Evolutionary conservation across 208 protist genomes (phyloP), one percentile per base, ranked within the genome.

Genomic region (Leishmania turanica): DNA sequence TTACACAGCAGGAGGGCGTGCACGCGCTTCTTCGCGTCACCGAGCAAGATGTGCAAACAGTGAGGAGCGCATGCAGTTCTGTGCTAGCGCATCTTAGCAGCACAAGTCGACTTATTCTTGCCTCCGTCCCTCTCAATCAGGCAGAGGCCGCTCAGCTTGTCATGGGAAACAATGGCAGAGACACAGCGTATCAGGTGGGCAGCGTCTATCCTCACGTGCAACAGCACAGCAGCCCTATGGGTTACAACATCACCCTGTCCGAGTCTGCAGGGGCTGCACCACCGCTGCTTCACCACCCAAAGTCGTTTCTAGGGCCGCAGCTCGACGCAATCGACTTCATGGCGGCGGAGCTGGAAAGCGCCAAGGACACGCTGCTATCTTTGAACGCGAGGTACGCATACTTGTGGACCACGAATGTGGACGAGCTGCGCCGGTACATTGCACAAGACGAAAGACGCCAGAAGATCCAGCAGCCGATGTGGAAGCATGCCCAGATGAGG

Each of bases 391-490:
- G 62, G 34, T 86, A 87, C 51, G 87, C 84, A 40, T 93, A 85
- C 78, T 58, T 93, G 17, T 91, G 87, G 88, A 93, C 90, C 19
- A 88, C 83, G 5, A 75, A 92, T 42, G 75, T 90, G 47, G 75
- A 80, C 49, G 56, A 60, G 58, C 71, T 93, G 68, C 78, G 86
- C n/a, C 70, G 78, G n/a, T 90, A 83, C 72, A n/a, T 84, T 37
- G 81, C 79, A 47, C 77, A 83, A 45, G 80, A 79, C 13, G 80
- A 84, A 49, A 84, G 82, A 45, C 77, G 83, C 31, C 81, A 80
- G 13, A 72, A 71, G n/a, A 78, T 75, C 8, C 72, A 78, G 47
- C 82, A 83, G 58, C 76, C 83, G 1, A 71, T 87, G 69, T 77
- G 79, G 69, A 80, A 82, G 81, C 81, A 73, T 51, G 80, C 77